Evolutionary conservation across 2,329 filamentous ascomycete species (phyloP).

Genomic region (Talaromyces sp.): DNA sequence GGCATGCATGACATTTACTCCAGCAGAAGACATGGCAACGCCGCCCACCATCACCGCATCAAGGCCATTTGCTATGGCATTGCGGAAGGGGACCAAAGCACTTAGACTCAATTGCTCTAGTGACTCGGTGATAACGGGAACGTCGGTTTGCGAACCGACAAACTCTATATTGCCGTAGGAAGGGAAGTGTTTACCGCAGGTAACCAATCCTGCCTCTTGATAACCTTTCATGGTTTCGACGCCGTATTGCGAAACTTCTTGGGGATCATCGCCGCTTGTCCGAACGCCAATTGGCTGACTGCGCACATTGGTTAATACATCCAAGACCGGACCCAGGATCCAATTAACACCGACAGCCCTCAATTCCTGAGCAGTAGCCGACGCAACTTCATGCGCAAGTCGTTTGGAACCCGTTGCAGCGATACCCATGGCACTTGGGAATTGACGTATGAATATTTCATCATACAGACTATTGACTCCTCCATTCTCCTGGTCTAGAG

Average conservation of each 20-base stretch:
- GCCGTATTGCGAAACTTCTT: constrained; percentile 89
- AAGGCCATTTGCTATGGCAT: constrained; percentile 79
- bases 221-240: constrained; percentile 90
- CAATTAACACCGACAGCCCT: constrained; percentile 92
- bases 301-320: constrained; percentile 88
- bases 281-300: constrained; percentile 89
- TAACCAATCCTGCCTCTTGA: constrained; percentile 82
- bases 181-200: constrained; percentile 93
- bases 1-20: constrained; percentile 92
- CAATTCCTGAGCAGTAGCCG: constrained; percentile 88
- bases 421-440: constrained; percentile 93
- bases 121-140: constrained; percentile 93
- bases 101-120: constrained; percentile 89
- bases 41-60: constrained; percentile 96
- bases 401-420: constrained; percentile 86
- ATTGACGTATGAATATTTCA: constrained; percentile 92
- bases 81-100: constrained; percentile 85
- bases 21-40: constrained; percentile 85
- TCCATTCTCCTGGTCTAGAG: constrained; percentile 95
- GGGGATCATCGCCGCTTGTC: constrained; percentile 86
- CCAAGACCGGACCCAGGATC: constrained; percentile 88
- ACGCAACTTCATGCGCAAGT: constrained; percentile 83
- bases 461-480: constrained; percentile 96
- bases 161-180: constrained; percentile 96
- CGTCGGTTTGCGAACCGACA: constrained; percentile 82